These are phyloP conservation scores for Tylopilus sp. DNA, from an alignment of 768 basidiomycete species.

Conservation along the genomic window DNA sequence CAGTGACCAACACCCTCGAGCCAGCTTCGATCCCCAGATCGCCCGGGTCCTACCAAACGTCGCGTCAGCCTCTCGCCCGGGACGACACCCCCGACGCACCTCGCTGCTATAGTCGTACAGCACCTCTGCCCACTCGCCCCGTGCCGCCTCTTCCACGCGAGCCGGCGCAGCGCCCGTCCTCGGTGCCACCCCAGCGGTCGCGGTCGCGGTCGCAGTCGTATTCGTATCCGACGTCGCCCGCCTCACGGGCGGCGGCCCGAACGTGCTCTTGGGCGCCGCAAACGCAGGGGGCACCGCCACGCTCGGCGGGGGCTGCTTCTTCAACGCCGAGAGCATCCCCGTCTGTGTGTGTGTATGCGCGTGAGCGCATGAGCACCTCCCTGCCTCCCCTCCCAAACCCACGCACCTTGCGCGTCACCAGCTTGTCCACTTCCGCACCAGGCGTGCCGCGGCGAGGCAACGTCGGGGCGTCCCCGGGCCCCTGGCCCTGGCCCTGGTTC, in stretches of 20 bases:
- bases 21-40: slow-evolving; percentile 61
- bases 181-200: background rate
- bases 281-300: slow-evolving; percentile 39
- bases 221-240: slow-evolving; percentile 25
- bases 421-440: slow-evolving; percentile 25
- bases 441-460: slow-evolving; percentile 3
- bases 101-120: slow-evolving; percentile 71
- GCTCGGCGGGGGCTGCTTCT: slow-evolving; percentile 39
- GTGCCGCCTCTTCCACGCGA: slow-evolving; percentile 33
- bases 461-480: background rate
- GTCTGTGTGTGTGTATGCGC: too few relatives aligned
- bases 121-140: slow-evolving; percentile 75
- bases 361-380: too few relatives aligned
- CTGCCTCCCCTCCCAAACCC: too few relatives aligned
- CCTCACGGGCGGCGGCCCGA: slow-evolving; percentile 53
- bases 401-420: slow-evolving; percentile 28
- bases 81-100: slow-evolving; percentile 32
- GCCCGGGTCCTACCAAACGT: slow-evolving; percentile 53
- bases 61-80: background rate
- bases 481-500: too few relatives aligned
- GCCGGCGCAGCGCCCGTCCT: background rate
- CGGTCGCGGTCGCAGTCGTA: background rate
- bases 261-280: slow-evolving; percentile 39
- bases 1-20: slow-evolving; percentile 58
- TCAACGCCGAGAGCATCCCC: slow-evolving; percentile 23